phyloP scores from a whole-genome alignment of 495 filamentous ascomycete species.

The Neurospora sp. region DNA sequence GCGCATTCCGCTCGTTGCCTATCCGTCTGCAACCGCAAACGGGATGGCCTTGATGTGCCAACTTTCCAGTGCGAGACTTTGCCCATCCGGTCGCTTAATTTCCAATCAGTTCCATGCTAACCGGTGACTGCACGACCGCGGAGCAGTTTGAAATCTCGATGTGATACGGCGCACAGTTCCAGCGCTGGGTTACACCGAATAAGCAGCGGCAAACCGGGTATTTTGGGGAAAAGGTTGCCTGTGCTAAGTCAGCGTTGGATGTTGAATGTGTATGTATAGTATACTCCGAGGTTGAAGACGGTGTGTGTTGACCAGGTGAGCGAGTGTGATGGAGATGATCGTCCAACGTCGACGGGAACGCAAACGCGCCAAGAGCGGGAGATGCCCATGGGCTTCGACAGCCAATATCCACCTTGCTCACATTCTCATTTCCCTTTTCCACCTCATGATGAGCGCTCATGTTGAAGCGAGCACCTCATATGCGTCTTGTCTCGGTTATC shows the following conservation, averaged over 20 bases:
- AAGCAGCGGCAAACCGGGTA: background rate
- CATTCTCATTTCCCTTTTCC: background rate
- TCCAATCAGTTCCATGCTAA: background rate
- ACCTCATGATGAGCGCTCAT: background rate
- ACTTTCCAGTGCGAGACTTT: background rate
- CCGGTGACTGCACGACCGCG: background rate
- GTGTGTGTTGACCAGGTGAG: background rate
- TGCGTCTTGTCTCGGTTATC: background rate
- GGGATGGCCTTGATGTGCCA: background rate
- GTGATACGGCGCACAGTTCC: background rate
- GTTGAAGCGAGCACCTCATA: background rate
- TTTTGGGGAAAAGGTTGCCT: background rate
- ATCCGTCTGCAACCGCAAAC: background rate
- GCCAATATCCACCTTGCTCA: background rate
- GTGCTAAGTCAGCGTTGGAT: background rate
- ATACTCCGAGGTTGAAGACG: background rate
- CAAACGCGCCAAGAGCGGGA: background rate
- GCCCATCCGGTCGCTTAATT: background rate
- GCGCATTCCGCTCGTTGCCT: background rate
- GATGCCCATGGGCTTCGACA: background rate
- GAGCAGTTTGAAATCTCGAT: background rate
- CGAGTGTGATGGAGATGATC: background rate
- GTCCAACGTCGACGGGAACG: background rate
- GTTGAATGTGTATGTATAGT: too few relatives aligned
- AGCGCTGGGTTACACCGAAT: background rate